These are phyloP conservation scores for Moesziomyces antarcticus DNA, from an alignment of 1,284 basidiomycete species.

Conservation along the genomic window DNA sequence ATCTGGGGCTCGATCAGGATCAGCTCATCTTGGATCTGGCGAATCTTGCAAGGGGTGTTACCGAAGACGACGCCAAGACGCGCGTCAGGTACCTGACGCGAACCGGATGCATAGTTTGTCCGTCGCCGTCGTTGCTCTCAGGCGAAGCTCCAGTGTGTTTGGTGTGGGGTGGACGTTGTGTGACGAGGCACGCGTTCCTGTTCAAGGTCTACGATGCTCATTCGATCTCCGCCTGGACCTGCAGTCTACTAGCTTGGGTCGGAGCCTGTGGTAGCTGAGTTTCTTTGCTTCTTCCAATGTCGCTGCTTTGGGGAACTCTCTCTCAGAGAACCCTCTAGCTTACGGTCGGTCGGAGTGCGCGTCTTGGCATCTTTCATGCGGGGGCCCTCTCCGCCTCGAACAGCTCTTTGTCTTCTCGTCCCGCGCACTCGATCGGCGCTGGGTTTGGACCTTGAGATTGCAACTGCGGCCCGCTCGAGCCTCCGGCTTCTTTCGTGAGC, in stretches of 20 bases:
- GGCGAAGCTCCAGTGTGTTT: no score
- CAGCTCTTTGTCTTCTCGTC: neutral
- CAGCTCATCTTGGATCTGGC: conserved; percentile 2
- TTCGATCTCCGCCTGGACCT: neutral
- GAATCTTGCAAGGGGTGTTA: neutral
- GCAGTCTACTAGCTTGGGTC: neutral
- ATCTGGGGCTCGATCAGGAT: neutral
- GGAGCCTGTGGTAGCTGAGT: neutral
- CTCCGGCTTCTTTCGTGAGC: conserved; percentile 26
- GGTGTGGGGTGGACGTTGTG: no score
- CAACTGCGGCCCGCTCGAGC: conserved; percentile 5
- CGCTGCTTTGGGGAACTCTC: neutral
- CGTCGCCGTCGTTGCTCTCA: neutral
- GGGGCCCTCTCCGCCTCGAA: neutral
- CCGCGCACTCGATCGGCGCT: conserved; percentile 1
- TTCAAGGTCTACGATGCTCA: neutral
- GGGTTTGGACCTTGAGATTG: neutral
- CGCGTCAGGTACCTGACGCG: neutral
- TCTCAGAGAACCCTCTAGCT: conserved; percentile 1
- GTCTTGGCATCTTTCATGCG: conserved; percentile 1
- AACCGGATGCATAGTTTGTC: neutral
- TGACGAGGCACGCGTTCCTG: no score
- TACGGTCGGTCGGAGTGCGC: conserved; percentile 2
- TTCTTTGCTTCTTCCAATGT: neutral
- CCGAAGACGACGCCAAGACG: neutral